Evolutionary conservation across 768 basidiomycete species (phyloP), one percentile per base, ranked within the genome.

Genomic region (Coprinellus aureogranulatus): DNA sequence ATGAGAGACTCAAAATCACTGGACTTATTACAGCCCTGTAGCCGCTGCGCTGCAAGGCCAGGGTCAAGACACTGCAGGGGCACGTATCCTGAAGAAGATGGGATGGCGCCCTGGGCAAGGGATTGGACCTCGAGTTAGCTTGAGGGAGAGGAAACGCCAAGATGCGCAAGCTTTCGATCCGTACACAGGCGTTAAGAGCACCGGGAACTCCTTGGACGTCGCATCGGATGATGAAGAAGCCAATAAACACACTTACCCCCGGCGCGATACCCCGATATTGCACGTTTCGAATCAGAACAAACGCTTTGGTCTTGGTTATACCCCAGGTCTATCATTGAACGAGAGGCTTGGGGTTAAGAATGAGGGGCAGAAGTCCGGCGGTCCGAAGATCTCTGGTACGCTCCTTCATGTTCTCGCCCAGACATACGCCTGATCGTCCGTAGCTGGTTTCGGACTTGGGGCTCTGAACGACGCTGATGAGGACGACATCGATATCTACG

Each of bases 51-150:
- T 94, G 8, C 82, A 85, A 61, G 76, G 97, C 40, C 79, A 89
- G 14, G 82, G 91, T 0, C 82, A 85, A 23, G 88, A 93, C 58
- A 93, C 92, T 2, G 80, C 86, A 26, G 96, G 96, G 0, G 87
- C 90, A 3, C 85, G 85, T 34, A 85, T 98, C 6, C 80, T 99
- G 53, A 89, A 87, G 75, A 95, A 93, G 73, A 94, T 98, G 89
- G 96, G 97, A 0, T 98, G 97, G 96, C 79, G 88, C 41, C 72
- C 86, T 0, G 97, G 95, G 1, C 94, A 95, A 72, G 97, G 96
- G 12, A 85, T 98, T 20, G 97, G 96, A 0, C 94, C 95, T 3
- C 83, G 96, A 11, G 77, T 98, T 28, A 85, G 92, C 4, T 81
- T 88, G 61, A 80, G 84, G 34, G 86, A 91, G 66, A 85, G 89